These are phyloP conservation scores for Kazachstania sp. DNA, from an alignment of 1,139 yeast species.

Conservation along the genomic window DNA sequence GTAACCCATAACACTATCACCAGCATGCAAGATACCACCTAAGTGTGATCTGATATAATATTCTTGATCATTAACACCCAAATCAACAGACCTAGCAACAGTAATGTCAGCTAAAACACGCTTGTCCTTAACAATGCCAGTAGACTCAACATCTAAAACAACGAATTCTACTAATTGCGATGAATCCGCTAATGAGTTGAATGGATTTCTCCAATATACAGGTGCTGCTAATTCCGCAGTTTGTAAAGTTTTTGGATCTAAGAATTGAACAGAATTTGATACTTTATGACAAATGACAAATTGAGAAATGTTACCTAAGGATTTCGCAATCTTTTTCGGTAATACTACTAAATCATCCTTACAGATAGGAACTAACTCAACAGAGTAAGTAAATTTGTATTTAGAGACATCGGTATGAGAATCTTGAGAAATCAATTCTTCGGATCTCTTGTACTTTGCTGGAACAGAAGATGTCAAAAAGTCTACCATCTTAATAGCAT, in stretches of 20 bases:
- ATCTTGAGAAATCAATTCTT: conserved; percentile 85
- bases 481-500: conserved; percentile 89
- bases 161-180: conserved; percentile 76
- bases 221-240: conserved; percentile 66
- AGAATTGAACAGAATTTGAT: conserved; percentile 71
- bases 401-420: conserved; percentile 82
- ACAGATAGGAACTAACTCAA: conserved; percentile 95
- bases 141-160: conserved; percentile 86
- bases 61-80: conserved; percentile 76
- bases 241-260: conserved; percentile 78
- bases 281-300: conserved; percentile 79
- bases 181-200: conserved; percentile 66
- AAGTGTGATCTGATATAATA: conserved; percentile 80
- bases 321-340: conserved; percentile 75
- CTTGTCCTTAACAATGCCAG: conserved; percentile 75
- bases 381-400: conserved; percentile 85
- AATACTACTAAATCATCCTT: conserved; percentile 89
- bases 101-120: conserved; percentile 82
- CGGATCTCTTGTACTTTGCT: conserved; percentile 70
- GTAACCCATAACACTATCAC: conserved; percentile 91
- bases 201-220: conserved; percentile 81
- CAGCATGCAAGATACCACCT: conserved; percentile 91
- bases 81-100: conserved; percentile 75
- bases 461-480: conserved; percentile 83
- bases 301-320: conserved; percentile 75